Conservation (phyloP, 1,284 basidiomycete species). For the Apiotrichum laibachii region DNA sequence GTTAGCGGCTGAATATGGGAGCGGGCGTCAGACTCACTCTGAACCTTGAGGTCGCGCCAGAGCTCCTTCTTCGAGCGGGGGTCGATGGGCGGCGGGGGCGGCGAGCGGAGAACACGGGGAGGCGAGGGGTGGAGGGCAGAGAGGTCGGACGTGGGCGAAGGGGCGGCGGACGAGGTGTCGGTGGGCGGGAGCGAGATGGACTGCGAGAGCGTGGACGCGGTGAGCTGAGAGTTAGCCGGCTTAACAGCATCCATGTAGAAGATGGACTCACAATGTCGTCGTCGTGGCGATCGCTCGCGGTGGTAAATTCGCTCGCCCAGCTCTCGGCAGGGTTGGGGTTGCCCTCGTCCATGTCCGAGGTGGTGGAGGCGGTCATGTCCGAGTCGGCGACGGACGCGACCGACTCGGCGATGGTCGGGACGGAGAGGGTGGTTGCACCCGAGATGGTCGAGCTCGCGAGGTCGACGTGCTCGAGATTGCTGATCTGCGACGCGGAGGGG, state of each 20-base stretch:
- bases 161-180: slow-evolving; percentile 37
- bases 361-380: slow-evolving; percentile 3
- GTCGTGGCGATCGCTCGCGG: slow-evolving; percentile 5
- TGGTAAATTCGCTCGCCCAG: slow-evolving; percentile 38
- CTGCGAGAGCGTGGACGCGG: slow-evolving; percentile 40
- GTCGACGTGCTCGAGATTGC: background rate
- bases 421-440: background rate
- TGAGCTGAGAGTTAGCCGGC: slow-evolving; percentile 23
- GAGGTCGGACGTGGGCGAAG: slow-evolving; percentile 36
- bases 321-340: slow-evolving; percentile 21
- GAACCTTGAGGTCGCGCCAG: slow-evolving; percentile 49
- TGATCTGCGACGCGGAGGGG: background rate
- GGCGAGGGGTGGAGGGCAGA: slow-evolving; percentile 26
- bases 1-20: slow-evolving; percentile 1
- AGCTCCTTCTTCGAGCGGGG: slow-evolving; percentile 44
- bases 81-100: slow-evolving; percentile 9
- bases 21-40: slow-evolving; percentile 31
- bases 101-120: slow-evolving; percentile 9
- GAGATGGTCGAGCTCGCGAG: slow-evolving; percentile 2
- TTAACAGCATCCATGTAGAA: background rate
- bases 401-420: slow-evolving; percentile 12
- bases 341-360: background rate
- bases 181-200: slow-evolving; percentile 47
- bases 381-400: slow-evolving; percentile 13
- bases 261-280: slow-evolving; percentile 17